Percentiles rank a stretch among this genome's conserved stretches.
Conservation (phyloP, 192 early-diverging fungal species). For the Phycomyces nitens region DNA sequence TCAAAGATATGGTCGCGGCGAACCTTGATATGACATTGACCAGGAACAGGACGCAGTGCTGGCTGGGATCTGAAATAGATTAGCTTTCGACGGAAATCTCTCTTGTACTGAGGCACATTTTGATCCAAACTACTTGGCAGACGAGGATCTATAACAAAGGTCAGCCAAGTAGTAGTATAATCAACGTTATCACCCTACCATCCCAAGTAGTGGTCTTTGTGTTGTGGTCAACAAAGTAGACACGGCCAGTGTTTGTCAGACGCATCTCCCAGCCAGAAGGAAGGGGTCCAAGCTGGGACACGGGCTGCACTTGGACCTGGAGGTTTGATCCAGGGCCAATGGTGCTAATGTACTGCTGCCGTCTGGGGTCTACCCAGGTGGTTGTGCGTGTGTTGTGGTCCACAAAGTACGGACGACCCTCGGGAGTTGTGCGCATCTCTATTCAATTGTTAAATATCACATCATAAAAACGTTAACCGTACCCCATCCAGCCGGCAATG, state of each 20-base stretch:
- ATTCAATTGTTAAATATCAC: background rate
- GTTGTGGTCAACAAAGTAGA: slow-evolving; percentile 99
- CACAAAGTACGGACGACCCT: slow-evolving; percentile 82
- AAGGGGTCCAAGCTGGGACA: slow-evolving; percentile 79
- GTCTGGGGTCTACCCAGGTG: slow-evolving; percentile 81
- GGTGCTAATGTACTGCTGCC: slow-evolving; percentile 56
- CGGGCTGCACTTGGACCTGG: slow-evolving; percentile 69
- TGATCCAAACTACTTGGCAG: slow-evolving; percentile 79
- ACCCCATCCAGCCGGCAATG: slow-evolving; percentile 80
- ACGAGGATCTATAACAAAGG: slow-evolving; percentile 51
- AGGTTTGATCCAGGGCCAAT: slow-evolving; percentile 49
- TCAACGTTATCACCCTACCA: slow-evolving; percentile 42
- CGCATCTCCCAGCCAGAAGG: slow-evolving; percentile 99
- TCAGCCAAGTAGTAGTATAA: slow-evolving; percentile 6
- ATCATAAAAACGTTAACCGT: too few species aligned
- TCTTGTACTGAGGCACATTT: slow-evolving; percentile 97
- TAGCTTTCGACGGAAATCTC: slow-evolving; percentile 95
- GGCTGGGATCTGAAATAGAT: slow-evolving; percentile 96
- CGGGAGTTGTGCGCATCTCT: slow-evolving; percentile 71
- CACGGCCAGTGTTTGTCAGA: slow-evolving; percentile 86
- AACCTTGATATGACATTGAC: slow-evolving; percentile 93
- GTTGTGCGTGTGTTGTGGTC: slow-evolving; percentile 83
- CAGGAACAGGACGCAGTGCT: slow-evolving; percentile 80
- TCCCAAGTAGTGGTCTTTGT: slow-evolving; percentile 99
- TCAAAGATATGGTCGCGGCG: slow-evolving; percentile 88